Conservation (phyloP, 306 rosid species). For the Gleditsia sinensis region DNA sequence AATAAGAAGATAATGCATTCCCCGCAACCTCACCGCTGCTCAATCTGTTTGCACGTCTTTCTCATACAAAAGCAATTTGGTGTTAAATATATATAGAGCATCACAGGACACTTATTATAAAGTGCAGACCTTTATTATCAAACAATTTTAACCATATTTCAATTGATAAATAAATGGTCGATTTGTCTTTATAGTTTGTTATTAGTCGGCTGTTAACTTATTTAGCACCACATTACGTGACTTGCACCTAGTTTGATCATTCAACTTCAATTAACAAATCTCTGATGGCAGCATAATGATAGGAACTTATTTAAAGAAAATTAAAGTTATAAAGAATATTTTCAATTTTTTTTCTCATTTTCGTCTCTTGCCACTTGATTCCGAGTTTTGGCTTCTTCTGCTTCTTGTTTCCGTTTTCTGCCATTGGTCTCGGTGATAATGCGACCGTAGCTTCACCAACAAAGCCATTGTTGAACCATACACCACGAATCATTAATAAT, state of each 20-base stretch:
- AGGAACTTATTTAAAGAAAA: too few species aligned
- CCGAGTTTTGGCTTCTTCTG: too few species aligned
- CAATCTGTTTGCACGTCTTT: background rate
- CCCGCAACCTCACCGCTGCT: background rate
- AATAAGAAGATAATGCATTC: background rate
- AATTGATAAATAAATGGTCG: too few species aligned
- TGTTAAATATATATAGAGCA: background rate
- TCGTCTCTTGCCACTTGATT: background rate
- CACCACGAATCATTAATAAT: background rate
- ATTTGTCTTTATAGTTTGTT: too few species aligned
- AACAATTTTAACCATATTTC: background rate
- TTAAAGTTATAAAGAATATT: too few species aligned
- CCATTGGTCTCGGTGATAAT: background rate
- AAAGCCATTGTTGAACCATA: background rate
- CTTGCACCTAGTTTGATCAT: too few species aligned
- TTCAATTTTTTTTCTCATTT: too few species aligned
- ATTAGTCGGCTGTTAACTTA: too few species aligned
- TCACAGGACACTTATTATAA: background rate
- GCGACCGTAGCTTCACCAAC: slow-evolving; percentile 32
- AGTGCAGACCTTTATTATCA: background rate
- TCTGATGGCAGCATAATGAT: too few species aligned
- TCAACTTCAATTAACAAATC: too few species aligned
- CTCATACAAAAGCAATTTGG: background rate
- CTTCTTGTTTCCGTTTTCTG: background rate
- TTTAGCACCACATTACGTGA: too few species aligned